These are phyloP conservation scores for Thecaphora frezii DNA, from an alignment of 1,284 basidiomycete genomes.

Conservation along the genomic window DNA sequence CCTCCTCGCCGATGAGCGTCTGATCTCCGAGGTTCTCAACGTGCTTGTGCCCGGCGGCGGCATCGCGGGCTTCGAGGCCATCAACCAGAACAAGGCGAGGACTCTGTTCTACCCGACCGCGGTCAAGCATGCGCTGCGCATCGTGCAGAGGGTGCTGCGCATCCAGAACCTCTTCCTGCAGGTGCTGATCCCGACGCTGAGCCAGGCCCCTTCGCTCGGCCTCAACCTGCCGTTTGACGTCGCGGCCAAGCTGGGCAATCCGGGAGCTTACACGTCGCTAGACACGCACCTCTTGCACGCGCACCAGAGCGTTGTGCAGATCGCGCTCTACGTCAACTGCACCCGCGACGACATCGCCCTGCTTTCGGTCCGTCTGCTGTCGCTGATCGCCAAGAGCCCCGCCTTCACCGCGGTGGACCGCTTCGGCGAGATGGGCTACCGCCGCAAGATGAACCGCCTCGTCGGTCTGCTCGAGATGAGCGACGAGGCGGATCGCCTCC, in stretches of 20 bases:
- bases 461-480: constrained; percentile 80
- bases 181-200: constrained; percentile 76
- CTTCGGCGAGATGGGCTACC: constrained; percentile 62
- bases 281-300: constrained; percentile 69
- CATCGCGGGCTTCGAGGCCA: constrained; percentile 55
- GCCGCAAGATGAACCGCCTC: constrained; percentile 65
- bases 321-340: constrained; percentile 79
- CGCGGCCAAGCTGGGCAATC: constrained; percentile 33
- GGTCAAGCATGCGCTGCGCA: constrained; percentile 77
- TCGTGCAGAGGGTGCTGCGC: constrained; percentile 78
- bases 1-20: constrained; percentile 71
- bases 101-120: constrained; percentile 69
- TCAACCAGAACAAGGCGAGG: constrained; percentile 72
- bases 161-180: constrained; percentile 88
- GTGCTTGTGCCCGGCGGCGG: constrained; percentile 64
- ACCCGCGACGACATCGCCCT: constrained; percentile 74
- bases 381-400: constrained; percentile 66
- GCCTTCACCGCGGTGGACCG: constrained; percentile 65
- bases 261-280: constrained; percentile 72
- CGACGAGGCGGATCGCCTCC: constrained; percentile 80
- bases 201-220: constrained; percentile 61
- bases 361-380: constrained; percentile 77
- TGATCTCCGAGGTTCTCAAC: constrained; percentile 73
- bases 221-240: constrained; percentile 33
- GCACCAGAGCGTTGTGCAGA: constrained; percentile 74